These are phyloP conservation scores for Myxozyma vanderwaltii DNA, from an alignment of 805 yeast genomes.

Conservation along the genomic window DNA sequence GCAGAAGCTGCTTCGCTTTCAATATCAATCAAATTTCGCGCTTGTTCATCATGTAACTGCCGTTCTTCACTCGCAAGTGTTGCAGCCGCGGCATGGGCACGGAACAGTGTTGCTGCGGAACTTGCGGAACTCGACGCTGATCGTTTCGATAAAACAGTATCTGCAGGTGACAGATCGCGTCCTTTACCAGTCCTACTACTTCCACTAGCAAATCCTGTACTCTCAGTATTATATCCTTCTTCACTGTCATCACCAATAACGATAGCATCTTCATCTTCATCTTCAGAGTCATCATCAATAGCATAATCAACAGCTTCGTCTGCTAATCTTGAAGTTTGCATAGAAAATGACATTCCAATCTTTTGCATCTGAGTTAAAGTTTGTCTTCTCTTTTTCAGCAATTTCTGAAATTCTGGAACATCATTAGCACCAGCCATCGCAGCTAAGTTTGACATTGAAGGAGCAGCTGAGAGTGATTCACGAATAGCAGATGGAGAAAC, in stretches of 20 bases:
- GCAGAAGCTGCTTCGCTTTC: conserved; percentile 14
- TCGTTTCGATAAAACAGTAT: conserved; percentile 13
- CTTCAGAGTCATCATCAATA: conserved; percentile 36
- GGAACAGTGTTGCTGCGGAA: conserved; percentile 23
- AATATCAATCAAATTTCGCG: conserved; percentile 15
- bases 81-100: conserved; percentile 3
- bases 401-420: conserved; percentile 23
- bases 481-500: conserved; percentile 22
- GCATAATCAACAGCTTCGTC: conserved; percentile 40
- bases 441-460: conserved; percentile 7
- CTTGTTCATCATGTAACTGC: conserved; percentile 10
- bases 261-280: conserved; percentile 37
- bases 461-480: conserved; percentile 11
- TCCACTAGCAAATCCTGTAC: conserved; percentile 27
- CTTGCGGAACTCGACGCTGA: conserved; percentile 8
- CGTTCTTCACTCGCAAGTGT: background rate
- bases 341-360: conserved; percentile 75
- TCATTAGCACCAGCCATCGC: conserved; percentile 14
- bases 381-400: conserved; percentile 39
- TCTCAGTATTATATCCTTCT: conserved; percentile 23
- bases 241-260: conserved; percentile 15
- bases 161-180: conserved; percentile 21
- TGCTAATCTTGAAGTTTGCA: conserved; percentile 62
- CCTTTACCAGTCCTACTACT: conserved; percentile 21
- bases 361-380: conserved; percentile 66